These are phyloP conservation scores for Penicillium arizonense DNA, from an alignment of 495 filamentous ascomycete species.

Conservation along the genomic window DNA sequence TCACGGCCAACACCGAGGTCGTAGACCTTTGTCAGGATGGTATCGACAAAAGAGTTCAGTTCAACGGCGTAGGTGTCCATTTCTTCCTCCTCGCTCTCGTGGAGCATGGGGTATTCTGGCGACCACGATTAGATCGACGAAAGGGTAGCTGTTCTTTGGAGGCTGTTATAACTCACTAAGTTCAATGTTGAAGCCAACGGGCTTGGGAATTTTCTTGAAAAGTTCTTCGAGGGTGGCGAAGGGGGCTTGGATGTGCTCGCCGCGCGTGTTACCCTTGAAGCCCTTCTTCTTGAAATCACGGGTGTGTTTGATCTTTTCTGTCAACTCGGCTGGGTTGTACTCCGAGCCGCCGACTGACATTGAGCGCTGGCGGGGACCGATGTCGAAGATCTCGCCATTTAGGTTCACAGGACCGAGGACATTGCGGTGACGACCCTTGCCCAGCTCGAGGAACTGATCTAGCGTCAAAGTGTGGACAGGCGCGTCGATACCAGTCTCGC, in stretches of 20 bases:
- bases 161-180: conserved; percentile 59
- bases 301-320: conserved; percentile 95
- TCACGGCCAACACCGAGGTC: conserved; percentile 69
- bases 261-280: conserved; percentile 93
- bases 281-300: conserved; percentile 90
- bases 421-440: conserved; percentile 38
- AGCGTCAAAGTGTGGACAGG: conserved; percentile 93
- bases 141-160: conserved; percentile 24
- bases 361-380: conserved; percentile 43
- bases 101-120: conserved; percentile 90
- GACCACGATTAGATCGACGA: conserved; percentile 29
- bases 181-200: conserved; percentile 95
- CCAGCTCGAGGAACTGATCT: conserved; percentile 88
- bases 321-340: conserved; percentile 57
- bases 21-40: conserved; percentile 84
- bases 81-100: conserved; percentile 88
- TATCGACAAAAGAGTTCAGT: conserved; percentile 95
- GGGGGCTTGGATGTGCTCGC: conserved; percentile 88
- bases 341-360: conserved; percentile 57
- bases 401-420: conserved; percentile 12
- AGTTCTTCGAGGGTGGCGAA: conserved; percentile 95
- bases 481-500: conserved; percentile 96
- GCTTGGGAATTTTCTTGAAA: conserved; percentile 76
- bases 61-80: conserved; percentile 98
- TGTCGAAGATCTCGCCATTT: conserved; percentile 12